Base-by-base conservation (phyloP, 1,284 basidiomycete species). In the Cryptococcus neoformans region DNA sequence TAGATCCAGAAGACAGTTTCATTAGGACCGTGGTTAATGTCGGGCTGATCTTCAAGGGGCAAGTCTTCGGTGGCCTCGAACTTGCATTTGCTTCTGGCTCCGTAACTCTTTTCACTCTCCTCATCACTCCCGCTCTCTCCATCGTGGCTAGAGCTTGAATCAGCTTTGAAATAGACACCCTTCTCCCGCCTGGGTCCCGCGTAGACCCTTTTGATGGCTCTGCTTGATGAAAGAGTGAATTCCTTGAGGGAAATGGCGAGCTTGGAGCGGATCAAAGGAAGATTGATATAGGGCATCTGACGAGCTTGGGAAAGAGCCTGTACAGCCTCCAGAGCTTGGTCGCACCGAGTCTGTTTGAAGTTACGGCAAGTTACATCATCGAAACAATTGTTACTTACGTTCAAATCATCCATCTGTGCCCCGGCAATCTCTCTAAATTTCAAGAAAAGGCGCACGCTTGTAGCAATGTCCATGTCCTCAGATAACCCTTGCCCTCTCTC, bases 381-480 rank as follows among this genome's bases (percentile, higher is more conserved):
- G 16, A 17, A 46, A 16, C 12, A n/a, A 10, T 5, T 2, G 36
- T 48, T 21, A 79, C 85, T 70, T 66, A 92, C 91, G 45, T 89
- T 86, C 41, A 96, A 80, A 0, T 83, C 82, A 64, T 85, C 87
- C 63, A 96, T 74, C 1, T 90, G 87, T 2, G 87, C 84, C 0
- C 89, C 91, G 8, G 94, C 79, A 66, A 90, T 87, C 51, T 90
- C 86, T n/a, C 91, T 81, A 34, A 96, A 80, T 60, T 88, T 85
- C 7, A 87, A 86, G 73, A 95, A 93, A 76, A 92, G 85, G 9
- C 82, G 82, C 0, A 87, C 85, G 1, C 88, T 88, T 5, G 85
- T 82, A 47, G 82, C 81, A 10, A 92, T 69, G 60, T 86, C 79
- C 0, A 79, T 79, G 6, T 80, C 80, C 37, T 53, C 49, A n/a